Conservation (phyloP, 805 yeast genomes). For the Kluyveromyces wickerhamii region DNA sequence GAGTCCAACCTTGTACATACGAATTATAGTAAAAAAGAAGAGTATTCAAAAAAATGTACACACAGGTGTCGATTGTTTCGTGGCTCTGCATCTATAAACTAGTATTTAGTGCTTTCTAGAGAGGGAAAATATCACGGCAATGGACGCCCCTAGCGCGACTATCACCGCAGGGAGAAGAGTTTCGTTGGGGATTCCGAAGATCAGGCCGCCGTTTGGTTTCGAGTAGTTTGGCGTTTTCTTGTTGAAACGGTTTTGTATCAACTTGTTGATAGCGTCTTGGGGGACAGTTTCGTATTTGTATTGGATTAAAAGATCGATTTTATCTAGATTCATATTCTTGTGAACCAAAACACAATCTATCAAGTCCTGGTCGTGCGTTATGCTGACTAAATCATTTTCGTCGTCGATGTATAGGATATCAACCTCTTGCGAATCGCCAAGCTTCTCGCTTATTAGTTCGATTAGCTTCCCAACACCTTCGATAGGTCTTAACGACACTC, state of each 20-base stretch:
- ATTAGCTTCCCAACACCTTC: conserved; percentile 49
- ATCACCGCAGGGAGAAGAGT: conserved; percentile 57
- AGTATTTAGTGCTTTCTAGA: conserved; percentile 35
- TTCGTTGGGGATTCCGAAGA: conserved; percentile 54
- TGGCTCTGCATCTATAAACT: too few relatives aligned
- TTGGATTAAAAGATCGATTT: conserved; percentile 68
- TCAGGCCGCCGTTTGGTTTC: conserved; percentile 12
- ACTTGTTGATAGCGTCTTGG: conserved; percentile 15
- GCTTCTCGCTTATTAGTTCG: conserved; percentile 24
- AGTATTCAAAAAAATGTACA: too few relatives aligned
- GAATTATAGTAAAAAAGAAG: too few relatives aligned
- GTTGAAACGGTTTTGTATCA: conserved; percentile 12
- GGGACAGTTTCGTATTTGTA: conserved; percentile 45
- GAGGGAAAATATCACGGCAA: conserved; percentile 46
- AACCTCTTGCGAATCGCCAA: conserved; percentile 34
- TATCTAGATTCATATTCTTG: conserved; percentile 40
- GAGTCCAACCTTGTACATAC: too few relatives aligned
- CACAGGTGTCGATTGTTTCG: too few relatives aligned
- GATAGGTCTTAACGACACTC: conserved; percentile 49
- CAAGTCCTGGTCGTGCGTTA: conserved; percentile 67
- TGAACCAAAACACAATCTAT: conserved; percentile 61
- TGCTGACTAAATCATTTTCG: conserved; percentile 73
- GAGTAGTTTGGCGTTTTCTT: conserved; percentile 8
- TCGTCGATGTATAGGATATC: conserved; percentile 77
- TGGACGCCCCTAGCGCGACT: conserved; percentile 50